Conservation (phyloP, 192 early-diverging fungal genomes). For the Backusella mclennaniae region DNA sequence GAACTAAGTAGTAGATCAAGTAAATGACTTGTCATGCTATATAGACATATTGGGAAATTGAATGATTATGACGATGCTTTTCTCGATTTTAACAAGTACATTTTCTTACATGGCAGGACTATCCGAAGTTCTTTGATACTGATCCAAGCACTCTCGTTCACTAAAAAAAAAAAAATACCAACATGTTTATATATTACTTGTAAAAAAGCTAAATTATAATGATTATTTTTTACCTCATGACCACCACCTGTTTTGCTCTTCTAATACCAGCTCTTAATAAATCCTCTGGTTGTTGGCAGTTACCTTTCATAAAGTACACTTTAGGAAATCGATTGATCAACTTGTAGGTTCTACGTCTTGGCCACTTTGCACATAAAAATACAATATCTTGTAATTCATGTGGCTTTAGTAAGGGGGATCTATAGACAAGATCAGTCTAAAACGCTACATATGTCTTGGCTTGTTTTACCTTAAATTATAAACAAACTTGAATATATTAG, state of each 20-base stretch:
- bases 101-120: conserved; percentile 40
- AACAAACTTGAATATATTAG: conserved; percentile 36
- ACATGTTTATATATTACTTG: neutral
- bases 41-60: neutral
- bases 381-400: conserved; percentile 51
- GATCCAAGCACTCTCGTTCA: conserved; percentile 34
- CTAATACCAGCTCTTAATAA: conserved; percentile 44
- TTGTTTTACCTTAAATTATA: conserved; percentile 25
- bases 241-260: conserved; percentile 44
- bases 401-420: conserved; percentile 36
- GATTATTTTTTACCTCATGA: conserved; percentile 37
- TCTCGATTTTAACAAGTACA: neutral
- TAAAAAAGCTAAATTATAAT: neutral
- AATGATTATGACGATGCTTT: neutral
- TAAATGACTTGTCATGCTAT: conserved; percentile 64
- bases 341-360: conserved; percentile 39
- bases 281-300: conserved; percentile 47
- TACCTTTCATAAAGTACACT: conserved; percentile 49
- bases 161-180: neutral
- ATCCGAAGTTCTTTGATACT: conserved; percentile 41
- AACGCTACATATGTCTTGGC: neutral
- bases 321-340: conserved; percentile 42
- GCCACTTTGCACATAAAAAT: conserved; percentile 36
- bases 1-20: conserved; percentile 50
- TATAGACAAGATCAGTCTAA: neutral